Evolutionary conservation across 768 basidiomycete species (phyloP), one percentile per base, ranked within the genome.

Genomic region (Macrolepiota dolichaula): DNA sequence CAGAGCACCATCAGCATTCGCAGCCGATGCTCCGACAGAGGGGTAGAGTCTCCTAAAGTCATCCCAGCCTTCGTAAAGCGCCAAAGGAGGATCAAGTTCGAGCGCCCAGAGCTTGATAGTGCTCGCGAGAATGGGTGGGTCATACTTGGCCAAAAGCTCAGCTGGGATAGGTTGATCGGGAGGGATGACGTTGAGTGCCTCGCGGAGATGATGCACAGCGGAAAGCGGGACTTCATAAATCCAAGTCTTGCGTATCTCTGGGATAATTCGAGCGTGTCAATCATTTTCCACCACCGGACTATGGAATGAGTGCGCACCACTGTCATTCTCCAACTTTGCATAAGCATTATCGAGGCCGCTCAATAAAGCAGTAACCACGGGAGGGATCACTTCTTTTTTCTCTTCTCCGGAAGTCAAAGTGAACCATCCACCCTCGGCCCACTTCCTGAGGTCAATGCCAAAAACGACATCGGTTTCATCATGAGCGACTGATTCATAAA

Each of bases 201-300:
- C 92, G 59, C 96, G 87, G 32, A 98, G 85, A 61, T 89, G 89
- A 67, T 98, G 96, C 15, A 91, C 83, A 25, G 86, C 85, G 1
- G 85, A 78, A 5, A 98, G 81, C 1, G 95, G 94, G 3, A 92
- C 91, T 67, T 98, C 94, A 73, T 97, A 98, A 57, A 98, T 92
- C 96, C 96, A 98, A 3, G 88, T 77, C 76, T 89, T 94, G 61
- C 96, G 86, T 70, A 85, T 89, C 71, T 96, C 95, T 60, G n/a
- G 7, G 7, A 32, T 7, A 3, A 32, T 32, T 7, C 29, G 7
- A 32, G 29, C 29, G 7, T 3, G 29, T 32, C 29, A 32, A 7
- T 32, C 29, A 32, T 32, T 32, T 3, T 32, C 7, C 7, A 32
- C 29, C 29, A 32, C 29, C 29, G 7, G 29, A 32, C 29, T 7